Base-by-base conservation (phyloP, 164 flowering plant genomes). In the Litsea cubeba region DNA sequence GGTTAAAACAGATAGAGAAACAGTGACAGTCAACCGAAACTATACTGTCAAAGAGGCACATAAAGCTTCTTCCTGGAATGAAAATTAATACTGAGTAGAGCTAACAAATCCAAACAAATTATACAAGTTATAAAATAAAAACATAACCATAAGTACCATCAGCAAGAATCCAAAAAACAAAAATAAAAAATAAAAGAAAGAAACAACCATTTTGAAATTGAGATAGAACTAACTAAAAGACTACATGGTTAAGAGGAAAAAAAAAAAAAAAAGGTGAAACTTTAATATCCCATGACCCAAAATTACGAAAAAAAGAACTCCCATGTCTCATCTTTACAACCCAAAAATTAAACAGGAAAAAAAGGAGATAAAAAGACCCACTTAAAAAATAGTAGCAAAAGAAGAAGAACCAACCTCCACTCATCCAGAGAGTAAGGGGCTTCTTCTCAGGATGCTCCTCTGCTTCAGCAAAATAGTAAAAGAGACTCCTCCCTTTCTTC, bases 401-500 rank as follows among this genome's bases (percentile, higher is more conserved):
- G 57, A 26, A 51, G 57, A 26, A 78, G 46, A 40, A 40, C 68
- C 0, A 71, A 95, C 97, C 99, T 90, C 99, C 99, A 86, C 90
- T 93, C 84, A 95, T 88, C 99, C 97, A 95, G 62, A 95, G 91
- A 73, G 94, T 80, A 46, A 95, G 89, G 64, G 97, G 92, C 75
- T 87, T 91, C 24, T 79, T 73, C 28, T 88, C 75, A 49, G 93
- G 84, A 60, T 89, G 82, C n/a, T 74, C 72, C 3, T 88, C 88
- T 46, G 97, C 97, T 79, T 95, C 97, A 71, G 85, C 97, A 83
- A 90, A 95, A 78, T 91, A 93, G 76, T 95, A 95, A 83, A 95
- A 93, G 83, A 95, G 81, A 78, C 99, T 95, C 84, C 89, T 89
- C 68, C 97, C 97, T 54, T 81, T 63, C 75, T 91, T 87, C 50